A percentile compares a stretch with the other conserved stretches of the same genome.
These are phyloP conservation scores for Phaeosphaeria sp. DNA, from an alignment of 2,329 filamentous ascomycete genomes.

Conservation along the genomic window DNA sequence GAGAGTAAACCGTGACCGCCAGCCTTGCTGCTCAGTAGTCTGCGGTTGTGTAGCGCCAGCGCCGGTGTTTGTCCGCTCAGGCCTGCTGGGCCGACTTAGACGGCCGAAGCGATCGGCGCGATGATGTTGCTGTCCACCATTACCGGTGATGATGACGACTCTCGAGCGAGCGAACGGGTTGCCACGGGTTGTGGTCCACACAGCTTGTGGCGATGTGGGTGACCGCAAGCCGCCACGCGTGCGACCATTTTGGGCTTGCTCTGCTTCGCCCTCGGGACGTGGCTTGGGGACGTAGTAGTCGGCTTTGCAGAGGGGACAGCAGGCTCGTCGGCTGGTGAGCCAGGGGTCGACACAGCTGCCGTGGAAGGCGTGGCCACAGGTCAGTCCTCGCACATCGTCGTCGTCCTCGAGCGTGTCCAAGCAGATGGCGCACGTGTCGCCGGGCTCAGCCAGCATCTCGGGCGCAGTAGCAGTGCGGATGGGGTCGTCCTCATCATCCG, in stretches of 20 bases:
- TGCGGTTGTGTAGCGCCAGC: slow-evolving; percentile 15
- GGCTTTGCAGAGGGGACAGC: slow-evolving; percentile 96
- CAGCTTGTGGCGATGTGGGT: slow-evolving; percentile 40
- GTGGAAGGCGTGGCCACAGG: slow-evolving; percentile 98
- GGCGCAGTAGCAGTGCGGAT: slow-evolving; percentile 83
- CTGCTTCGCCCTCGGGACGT: slow-evolving; percentile 65
- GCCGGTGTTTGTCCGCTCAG: slow-evolving; percentile 22
- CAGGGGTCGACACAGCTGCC: slow-evolving; percentile 95
- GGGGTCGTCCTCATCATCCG: slow-evolving; percentile 78
- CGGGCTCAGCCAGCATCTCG: slow-evolving; percentile 80
- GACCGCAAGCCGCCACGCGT: slow-evolving; percentile 37
- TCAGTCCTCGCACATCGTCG: slow-evolving; percentile 91
- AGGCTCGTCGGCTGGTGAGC: slow-evolving; percentile 91
- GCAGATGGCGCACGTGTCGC: slow-evolving; percentile 95
- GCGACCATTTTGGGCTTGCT: slow-evolving; percentile 35
- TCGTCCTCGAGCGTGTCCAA: slow-evolving; percentile 93
- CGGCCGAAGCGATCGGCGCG: slow-evolving; percentile 27
- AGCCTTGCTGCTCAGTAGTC: slow-evolving; percentile 21
- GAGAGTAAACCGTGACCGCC: slow-evolving; percentile 30
- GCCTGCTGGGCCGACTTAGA: slow-evolving; percentile 34
- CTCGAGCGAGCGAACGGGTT: slow-evolving; percentile 45
- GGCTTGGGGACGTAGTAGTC: slow-evolving; percentile 97
- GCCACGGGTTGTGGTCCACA: slow-evolving; percentile 38
- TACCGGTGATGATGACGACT: slow-evolving; percentile 32
- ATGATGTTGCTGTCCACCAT: slow-evolving; percentile 14